phyloP scores from a whole-genome alignment of 169 alveolate species.

The Besnoitia besnoiti region DNA sequence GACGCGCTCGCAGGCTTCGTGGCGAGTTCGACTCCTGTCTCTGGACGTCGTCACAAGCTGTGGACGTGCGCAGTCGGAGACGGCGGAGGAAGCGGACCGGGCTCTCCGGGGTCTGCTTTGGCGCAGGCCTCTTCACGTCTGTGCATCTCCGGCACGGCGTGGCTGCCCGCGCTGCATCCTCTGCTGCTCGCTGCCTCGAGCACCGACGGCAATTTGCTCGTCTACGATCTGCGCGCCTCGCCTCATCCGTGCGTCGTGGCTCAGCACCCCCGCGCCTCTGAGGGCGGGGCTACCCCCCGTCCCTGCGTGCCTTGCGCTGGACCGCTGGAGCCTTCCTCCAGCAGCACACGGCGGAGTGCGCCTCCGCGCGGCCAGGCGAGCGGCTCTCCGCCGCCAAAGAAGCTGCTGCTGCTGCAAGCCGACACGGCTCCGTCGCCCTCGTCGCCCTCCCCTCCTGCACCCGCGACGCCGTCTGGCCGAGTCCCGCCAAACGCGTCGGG shows the following conservation, averaged over 20 bases:
- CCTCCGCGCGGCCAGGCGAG: not conserved
- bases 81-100: not conserved
- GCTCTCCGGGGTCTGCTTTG: not conserved
- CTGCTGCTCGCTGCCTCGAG: constrained; percentile 26
- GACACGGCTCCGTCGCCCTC: not conserved
- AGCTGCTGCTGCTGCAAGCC: not conserved
- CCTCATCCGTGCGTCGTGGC: constrained; percentile 37
- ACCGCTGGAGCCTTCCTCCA: no score
- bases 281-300: no score
- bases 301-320: no score
- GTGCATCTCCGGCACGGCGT: constrained; percentile 28
- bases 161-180: constrained; percentile 56
- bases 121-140: not conserved
- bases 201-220: constrained; percentile 31
- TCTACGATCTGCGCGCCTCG: constrained; percentile 49
- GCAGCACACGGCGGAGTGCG: no score
- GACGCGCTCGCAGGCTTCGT: no score
- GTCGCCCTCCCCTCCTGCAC: not conserved
- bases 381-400: not conserved
- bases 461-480: not conserved
- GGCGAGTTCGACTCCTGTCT: no score
- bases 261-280: not conserved
- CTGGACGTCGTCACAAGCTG: not conserved
- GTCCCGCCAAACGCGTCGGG: not conserved
- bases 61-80: not conserved